Conservation (phyloP, 768 basidiomycete genomes). For the Russula earlei region DNA sequence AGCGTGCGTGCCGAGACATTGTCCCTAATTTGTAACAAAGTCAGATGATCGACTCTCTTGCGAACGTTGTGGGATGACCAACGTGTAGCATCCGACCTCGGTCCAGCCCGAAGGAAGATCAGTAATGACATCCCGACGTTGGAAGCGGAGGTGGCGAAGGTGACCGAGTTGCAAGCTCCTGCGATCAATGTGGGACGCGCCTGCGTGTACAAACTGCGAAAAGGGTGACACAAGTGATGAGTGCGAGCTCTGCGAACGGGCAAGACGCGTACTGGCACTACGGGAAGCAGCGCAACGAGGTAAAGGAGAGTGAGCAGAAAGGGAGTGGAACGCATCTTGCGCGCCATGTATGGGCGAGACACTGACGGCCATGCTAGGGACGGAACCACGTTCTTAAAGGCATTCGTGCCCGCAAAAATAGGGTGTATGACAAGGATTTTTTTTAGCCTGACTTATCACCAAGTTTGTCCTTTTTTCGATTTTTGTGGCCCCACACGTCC, state of each 20-base stretch:
- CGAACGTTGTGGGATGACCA: conserved; percentile 15
- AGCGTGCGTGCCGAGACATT: conserved; percentile 51
- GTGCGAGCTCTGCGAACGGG: background rate
- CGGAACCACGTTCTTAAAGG: conserved; percentile 8
- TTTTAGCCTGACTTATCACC: background rate
- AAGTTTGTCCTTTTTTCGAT: background rate
- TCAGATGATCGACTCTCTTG: conserved; percentile 21
- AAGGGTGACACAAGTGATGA: background rate
- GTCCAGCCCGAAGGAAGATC: conserved; percentile 49
- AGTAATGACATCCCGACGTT: conserved; percentile 6
- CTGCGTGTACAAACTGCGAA: background rate
- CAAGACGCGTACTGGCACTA: background rate
- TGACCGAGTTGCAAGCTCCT: background rate
- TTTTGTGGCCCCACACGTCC: background rate
- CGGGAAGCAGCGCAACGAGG: background rate
- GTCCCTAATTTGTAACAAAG: conserved; percentile 37
- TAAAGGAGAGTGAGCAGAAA: background rate
- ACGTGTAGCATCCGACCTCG: conserved; percentile 56
- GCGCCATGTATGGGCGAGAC: conserved; percentile 4
- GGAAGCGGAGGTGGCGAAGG: conserved; percentile 1
- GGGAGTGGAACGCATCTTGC: conserved; percentile 11
- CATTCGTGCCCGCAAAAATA: background rate
- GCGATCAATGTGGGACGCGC: background rate
- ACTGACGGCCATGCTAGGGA: background rate
- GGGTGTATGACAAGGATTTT: background rate